Evolutionary conservation across 2,329 filamentous ascomycete species (phyloP), one percentile per base, ranked within the genome.

Genomic region (Myriosclerotinia scirpicola): DNA sequence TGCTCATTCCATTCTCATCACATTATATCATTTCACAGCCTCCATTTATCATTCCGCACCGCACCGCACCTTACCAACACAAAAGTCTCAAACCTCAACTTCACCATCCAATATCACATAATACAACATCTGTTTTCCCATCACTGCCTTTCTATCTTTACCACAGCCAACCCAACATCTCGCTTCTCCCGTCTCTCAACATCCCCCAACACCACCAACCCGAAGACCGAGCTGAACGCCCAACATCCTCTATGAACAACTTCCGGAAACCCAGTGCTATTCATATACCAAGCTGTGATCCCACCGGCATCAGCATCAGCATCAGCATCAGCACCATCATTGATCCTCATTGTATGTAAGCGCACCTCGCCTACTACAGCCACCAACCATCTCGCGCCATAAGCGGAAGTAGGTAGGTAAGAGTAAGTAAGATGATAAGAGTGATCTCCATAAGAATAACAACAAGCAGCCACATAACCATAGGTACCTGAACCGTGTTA

Each of bases 371-470:
- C 30, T 22, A 17, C 14, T 48, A 36, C 30, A n/a, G 30, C 30
- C 56, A 38, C 30, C 30, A 48, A 38, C 30, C 30, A 48, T 42
- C 56, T 36, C 26, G 34, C 56, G 56, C 56, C 42, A 60, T 48
- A 60, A 60, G 56, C 56, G 56, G 55, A 59, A 40, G 5, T 14
- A 12, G 12, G 42, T 7, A 34, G 42, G 22, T 22, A 40, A 6
- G 11, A 8, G 2, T n/a, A 11, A 36, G 42, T 46, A 46, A 48
- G 42, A 48, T 34, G 42, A 20, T 15, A 5, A 46, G 17, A 14
- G n/a, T 48, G n/a, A 59, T 59, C 55, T 59, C 55, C 55, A 42
- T 48, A 20, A 12, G 20, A 22, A 59, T 22, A 46, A 48, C 36
- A 60, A 60, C 36, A 60, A 60, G 56, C 42, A 46, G 55, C 38